These are phyloP conservation scores for Toxicodendron radicans DNA, from an alignment of 345 rosid genomes.

Conservation along the genomic window DNA sequence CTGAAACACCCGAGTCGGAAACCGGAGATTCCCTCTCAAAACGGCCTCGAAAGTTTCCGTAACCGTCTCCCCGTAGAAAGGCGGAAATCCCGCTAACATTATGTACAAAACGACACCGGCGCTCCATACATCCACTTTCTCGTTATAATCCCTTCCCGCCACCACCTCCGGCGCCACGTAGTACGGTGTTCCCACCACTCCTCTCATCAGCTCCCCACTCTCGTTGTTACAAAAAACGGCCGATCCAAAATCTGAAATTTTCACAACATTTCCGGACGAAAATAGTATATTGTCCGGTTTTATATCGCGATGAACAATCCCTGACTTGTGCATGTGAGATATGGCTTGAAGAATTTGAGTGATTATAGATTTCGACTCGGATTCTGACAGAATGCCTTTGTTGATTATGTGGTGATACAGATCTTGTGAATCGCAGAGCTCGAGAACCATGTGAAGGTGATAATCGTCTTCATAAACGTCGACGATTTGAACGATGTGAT, in stretches of 20 bases:
- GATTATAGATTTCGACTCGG: constrained; percentile 28
- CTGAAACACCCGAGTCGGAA: constrained; percentile 42
- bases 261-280: constrained; percentile 29
- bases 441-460: constrained; percentile 48
- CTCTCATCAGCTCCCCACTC: constrained; percentile 26
- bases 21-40: constrained; percentile 53
- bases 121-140: constrained; percentile 72
- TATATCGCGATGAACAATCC: constrained; percentile 61
- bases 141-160: constrained; percentile 48
- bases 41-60: constrained; percentile 58
- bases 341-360: constrained; percentile 45
- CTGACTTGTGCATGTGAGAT: constrained; percentile 49
- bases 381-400: constrained; percentile 34
- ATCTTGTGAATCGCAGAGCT: constrained; percentile 42
- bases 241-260: constrained; percentile 24
- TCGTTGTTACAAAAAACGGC: constrained; percentile 30
- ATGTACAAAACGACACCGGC: constrained; percentile 56
- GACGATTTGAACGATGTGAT: constrained; percentile 36
- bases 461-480: constrained; percentile 42
- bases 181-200: constrained; percentile 68
- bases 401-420: constrained; percentile 37
- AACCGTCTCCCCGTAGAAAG: constrained; percentile 53
- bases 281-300: constrained; percentile 64
- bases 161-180: constrained; percentile 71
- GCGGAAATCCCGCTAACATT: constrained; percentile 63